Conservation (phyloP, 352 stramenopile species). For the Pythium angustatum region DNA sequence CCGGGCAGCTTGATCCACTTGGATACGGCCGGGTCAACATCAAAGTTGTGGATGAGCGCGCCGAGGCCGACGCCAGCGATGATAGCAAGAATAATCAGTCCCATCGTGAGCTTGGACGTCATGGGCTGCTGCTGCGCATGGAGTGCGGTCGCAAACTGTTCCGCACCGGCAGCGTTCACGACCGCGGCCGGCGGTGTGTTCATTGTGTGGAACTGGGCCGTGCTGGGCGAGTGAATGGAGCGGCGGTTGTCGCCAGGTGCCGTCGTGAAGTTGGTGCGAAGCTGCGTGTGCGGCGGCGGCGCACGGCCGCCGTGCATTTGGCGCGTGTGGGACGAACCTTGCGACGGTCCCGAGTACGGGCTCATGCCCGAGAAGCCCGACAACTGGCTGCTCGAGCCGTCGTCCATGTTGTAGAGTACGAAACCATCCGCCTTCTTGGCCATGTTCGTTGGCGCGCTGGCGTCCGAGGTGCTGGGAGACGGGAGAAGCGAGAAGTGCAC, state of each 20-base stretch:
- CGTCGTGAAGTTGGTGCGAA: constrained; percentile 76
- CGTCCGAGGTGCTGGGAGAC: constrained; percentile 3
- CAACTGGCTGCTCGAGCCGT: constrained; percentile 33
- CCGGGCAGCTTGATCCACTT: constrained; percentile 73
- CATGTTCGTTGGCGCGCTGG: constrained; percentile 14
- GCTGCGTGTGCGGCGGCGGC: constrained; percentile 48
- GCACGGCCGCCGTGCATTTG: constrained; percentile 31
- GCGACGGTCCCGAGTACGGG: constrained; percentile 23
- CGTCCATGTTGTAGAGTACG: constrained; percentile 28
- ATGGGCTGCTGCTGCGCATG: constrained; percentile 34
- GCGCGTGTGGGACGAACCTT: constrained; percentile 23
- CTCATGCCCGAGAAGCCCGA: constrained; percentile 31
- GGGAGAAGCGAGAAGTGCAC: constrained; percentile 11
- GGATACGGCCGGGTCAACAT: constrained; percentile 43
- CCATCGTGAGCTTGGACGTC: constrained; percentile 47
- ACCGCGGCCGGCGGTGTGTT: constrained; percentile 39
- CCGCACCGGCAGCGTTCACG: constrained; percentile 18
- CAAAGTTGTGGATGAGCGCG: constrained; percentile 52
- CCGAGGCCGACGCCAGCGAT: constrained; percentile 45
- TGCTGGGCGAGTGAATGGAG: constrained; percentile 38
- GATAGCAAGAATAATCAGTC: constrained; percentile 50
- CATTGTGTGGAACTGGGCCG: constrained; percentile 51
- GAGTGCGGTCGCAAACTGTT: constrained; percentile 38
- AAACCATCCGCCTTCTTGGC: constrained; percentile 29
- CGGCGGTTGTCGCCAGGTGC: constrained; percentile 15